Percentiles rank a stretch among this genome's conserved stretches.
Evolutionary conservation across 1,284 basidiomycete species (phyloP).

Genomic region (Mycena citricolor): DNA sequence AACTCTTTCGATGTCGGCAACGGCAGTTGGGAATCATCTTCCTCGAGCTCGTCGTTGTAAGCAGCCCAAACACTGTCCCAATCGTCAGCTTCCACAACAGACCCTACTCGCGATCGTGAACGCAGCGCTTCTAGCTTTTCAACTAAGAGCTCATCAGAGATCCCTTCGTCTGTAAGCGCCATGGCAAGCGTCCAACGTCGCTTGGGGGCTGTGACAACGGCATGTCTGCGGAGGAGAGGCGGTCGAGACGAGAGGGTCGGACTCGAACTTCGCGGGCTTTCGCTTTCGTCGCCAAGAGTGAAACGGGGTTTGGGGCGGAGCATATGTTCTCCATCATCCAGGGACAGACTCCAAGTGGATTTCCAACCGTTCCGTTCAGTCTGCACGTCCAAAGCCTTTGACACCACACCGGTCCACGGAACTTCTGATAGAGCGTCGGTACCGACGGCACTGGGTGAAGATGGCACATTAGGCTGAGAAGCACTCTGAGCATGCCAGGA

Average conservation of each 20-base stretch:
- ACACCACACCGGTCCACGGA: constrained; percentile 10
- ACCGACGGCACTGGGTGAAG: constrained; percentile 1
- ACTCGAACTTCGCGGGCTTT: constrained; percentile 7
- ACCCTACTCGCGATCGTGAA: constrained; percentile 16
- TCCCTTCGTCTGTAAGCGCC: constrained; percentile 48
- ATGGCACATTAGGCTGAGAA: constrained; percentile 1
- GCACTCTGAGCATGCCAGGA: constrained; percentile 13
- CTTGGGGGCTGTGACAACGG: constrained; percentile 16
- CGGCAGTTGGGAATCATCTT: constrained; percentile 3
- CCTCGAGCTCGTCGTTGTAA: constrained; percentile 16
- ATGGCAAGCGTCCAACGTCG: constrained; percentile 43
- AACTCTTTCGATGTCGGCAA: constrained; percentile 9
- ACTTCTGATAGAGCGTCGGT: constrained; percentile 9
- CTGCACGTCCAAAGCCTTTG: constrained; percentile 2
- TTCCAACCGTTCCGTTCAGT: constrained; percentile 13
- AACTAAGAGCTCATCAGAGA: constrained; percentile 48
- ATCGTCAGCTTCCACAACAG: constrained; percentile 23
- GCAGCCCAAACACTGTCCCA: constrained; percentile 20
- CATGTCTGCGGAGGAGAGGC: constrained; percentile 15
- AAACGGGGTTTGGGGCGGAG: constrained; percentile 9
- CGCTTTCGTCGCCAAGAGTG: constrained; percentile 9
- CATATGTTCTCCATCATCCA: background rate
- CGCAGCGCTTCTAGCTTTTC: constrained; percentile 45
- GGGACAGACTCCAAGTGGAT: constrained; percentile 17
- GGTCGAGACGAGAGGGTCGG: constrained; percentile 2